phyloP scores from a whole-genome alignment of 1,284 basidiomycete species.

The Ustilago sp. region DNA sequence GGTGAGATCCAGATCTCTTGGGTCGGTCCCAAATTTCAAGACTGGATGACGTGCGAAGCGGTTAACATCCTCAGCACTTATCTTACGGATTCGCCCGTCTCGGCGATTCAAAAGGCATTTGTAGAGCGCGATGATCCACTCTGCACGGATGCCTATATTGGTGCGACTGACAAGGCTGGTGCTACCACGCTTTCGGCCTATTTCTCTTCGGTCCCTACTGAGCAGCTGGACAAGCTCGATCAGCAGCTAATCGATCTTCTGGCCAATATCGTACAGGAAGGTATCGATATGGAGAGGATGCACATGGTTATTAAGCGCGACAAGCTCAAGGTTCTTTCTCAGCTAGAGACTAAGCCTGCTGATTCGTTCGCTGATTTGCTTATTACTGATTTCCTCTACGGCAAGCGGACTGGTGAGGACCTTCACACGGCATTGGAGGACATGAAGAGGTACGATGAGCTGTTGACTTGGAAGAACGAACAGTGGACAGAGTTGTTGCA shows the following conservation, averaged over 20 bases:
- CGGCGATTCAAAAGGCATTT: conserved; percentile 91
- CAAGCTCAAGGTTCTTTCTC: conserved; percentile 77
- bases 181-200: conserved; percentile 81
- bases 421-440: conserved; percentile 82
- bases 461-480: conserved; percentile 78
- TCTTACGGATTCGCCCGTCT: conserved; percentile 83
- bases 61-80: conserved; percentile 85
- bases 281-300: conserved; percentile 94
- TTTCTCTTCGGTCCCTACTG: conserved; percentile 85
- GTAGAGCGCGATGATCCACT: conserved; percentile 91
- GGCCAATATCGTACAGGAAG: conserved; percentile 78
- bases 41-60: conserved; percentile 84
- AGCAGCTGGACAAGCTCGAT: conserved; percentile 80
- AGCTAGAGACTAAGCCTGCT: conserved; percentile 70
- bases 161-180: conserved; percentile 78
- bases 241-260: conserved; percentile 80
- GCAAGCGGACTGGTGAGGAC: conserved; percentile 83
- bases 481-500: conserved; percentile 86
- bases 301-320: conserved; percentile 86
- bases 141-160: conserved; percentile 85
- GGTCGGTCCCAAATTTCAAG: conserved; percentile 80
- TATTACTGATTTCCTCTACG: conserved; percentile 84
- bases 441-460: conserved; percentile 77
- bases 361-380: conserved; percentile 75
- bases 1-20: conserved; percentile 87